Conservation (phyloP, 2,329 filamentous ascomycete genomes). For the Xylariaceae sp. region DNA sequence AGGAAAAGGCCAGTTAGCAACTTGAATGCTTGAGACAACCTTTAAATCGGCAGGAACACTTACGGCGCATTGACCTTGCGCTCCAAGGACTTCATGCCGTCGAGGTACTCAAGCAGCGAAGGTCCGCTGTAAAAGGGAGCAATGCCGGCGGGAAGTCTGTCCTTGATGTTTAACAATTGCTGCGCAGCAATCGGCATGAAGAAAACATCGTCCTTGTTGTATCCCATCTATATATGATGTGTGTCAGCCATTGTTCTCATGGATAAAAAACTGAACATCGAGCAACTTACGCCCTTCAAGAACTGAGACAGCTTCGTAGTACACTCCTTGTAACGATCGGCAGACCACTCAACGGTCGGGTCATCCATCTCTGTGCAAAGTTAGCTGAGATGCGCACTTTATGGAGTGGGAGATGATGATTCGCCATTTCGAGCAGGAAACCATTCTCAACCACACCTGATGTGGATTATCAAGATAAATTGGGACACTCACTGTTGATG, state of each 20-base stretch:
- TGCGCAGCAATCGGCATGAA: slow-evolving; percentile 98
- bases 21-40: neutral
- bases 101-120: slow-evolving; percentile 91
- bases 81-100: slow-evolving; percentile 85
- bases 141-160: slow-evolving; percentile 69
- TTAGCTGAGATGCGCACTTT: slow-evolving; percentile 3
- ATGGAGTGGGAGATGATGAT: neutral
- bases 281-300: slow-evolving; percentile 58
- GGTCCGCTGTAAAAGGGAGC: slow-evolving; percentile 84
- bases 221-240: slow-evolving; percentile 55
- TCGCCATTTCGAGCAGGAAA: neutral
- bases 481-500: slow-evolving; percentile 62
- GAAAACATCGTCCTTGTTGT: slow-evolving; percentile 90
- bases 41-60: neutral
- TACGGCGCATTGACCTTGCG: slow-evolving; percentile 86
- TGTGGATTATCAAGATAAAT: neutral
- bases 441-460: neutral
- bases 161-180: slow-evolving; percentile 79
- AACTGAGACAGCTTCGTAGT: slow-evolving; percentile 81
- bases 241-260: neutral
- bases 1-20: slow-evolving; percentile 3
- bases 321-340: slow-evolving; percentile 90
- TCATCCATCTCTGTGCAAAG: slow-evolving; percentile 75
- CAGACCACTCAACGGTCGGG: slow-evolving; percentile 89
- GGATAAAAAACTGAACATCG: no score